Evolutionary conservation across 2,329 filamentous ascomycete species (phyloP).

Genomic region (Elsinoe batatas): DNA sequence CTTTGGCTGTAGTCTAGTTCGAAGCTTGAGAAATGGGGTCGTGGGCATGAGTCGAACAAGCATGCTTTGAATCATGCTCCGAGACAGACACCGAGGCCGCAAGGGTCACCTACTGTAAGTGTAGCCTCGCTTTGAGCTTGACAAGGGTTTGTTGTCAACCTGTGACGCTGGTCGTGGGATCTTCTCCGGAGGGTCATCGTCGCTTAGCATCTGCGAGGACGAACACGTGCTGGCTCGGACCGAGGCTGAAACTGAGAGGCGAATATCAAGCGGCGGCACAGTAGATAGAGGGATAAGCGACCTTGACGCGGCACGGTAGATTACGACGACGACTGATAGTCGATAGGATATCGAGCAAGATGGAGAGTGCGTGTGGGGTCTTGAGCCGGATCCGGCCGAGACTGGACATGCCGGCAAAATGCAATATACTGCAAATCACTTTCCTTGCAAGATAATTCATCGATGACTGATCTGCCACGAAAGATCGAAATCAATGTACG

Average conservation of each 20-base stretch:
- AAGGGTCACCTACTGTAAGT: neutral
- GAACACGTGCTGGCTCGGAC: slow-evolving; percentile 1
- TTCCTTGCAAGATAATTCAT: no score
- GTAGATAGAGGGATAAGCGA: neutral
- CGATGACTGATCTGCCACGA: no score
- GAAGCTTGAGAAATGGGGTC: no score
- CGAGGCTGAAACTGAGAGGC: neutral
- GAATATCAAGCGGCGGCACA: neutral
- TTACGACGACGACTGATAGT: neutral
- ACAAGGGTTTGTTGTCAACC: neutral
- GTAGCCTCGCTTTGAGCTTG: neutral
- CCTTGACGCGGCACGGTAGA: neutral
- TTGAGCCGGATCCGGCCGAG: neutral
- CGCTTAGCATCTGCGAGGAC: neutral
- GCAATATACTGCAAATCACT: no score
- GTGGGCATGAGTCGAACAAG: no score
- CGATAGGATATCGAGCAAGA: neutral
- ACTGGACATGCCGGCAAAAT: neutral
- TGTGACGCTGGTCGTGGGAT: neutral
- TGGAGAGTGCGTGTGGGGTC: neutral
- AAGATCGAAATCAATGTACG: no score
- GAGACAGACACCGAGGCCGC: neutral
- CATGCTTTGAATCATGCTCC: no score
- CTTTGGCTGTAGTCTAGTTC: no score
- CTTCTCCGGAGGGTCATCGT: neutral